Evolutionary conservation across 257 asterid species (phyloP).

Genomic region (Nicotiana undulata): DNA sequence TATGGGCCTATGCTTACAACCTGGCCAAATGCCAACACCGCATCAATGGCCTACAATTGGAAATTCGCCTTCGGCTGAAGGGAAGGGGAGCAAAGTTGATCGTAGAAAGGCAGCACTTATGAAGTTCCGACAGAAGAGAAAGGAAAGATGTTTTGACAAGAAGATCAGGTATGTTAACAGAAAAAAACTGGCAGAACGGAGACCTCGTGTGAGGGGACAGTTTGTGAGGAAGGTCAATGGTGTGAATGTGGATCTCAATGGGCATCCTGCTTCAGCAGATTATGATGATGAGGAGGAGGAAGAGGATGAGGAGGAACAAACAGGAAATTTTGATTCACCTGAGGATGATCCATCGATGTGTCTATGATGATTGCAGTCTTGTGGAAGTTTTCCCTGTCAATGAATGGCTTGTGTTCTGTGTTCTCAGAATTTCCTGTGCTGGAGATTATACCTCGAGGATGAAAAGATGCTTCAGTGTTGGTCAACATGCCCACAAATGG

Average conservation of each 20-base stretch:
- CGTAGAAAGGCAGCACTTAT: conserved; percentile 88
- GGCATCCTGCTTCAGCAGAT: conserved; percentile 63
- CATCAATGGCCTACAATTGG: conserved; percentile 60
- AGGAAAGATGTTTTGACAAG: conserved; percentile 92
- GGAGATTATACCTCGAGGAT: neutral
- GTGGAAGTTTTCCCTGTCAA: neutral
- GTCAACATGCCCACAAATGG: neutral
- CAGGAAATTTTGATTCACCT: conserved; percentile 8
- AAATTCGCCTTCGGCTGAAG: conserved; percentile 34
- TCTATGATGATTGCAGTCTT: neutral
- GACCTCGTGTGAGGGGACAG: conserved; percentile 93
- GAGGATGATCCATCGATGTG: conserved; percentile 11
- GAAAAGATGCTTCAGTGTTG: neutral
- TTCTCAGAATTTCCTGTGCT: neutral
- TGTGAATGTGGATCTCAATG: conserved; percentile 67
- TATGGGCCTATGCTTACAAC: conserved; percentile 53
- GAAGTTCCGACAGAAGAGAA: conserved; percentile 88
- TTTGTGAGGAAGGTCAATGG: conserved; percentile 89
- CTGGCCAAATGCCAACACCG: conserved; percentile 59
- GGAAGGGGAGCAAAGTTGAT: conserved; percentile 36
- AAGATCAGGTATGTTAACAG: conserved; percentile 86
- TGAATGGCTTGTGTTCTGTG: neutral
- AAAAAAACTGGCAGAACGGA: conserved; percentile 83
- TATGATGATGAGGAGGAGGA: conserved; percentile 39
- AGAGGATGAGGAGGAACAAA: conserved; percentile 24